phyloP scores from a whole-genome alignment of 805 yeast species.

The Saccharomycopsis sp. region DNA sequence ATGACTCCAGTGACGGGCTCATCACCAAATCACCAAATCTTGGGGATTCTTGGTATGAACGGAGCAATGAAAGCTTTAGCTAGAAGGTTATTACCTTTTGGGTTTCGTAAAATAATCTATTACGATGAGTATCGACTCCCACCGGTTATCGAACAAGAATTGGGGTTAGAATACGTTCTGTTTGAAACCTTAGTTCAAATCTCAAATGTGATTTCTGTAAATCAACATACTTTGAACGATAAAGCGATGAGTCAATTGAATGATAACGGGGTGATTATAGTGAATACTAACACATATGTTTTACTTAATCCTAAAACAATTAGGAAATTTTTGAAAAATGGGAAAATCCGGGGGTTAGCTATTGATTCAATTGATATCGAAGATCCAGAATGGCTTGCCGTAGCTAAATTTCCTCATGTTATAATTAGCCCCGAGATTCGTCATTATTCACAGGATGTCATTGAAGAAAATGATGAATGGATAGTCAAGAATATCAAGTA shows the following conservation, averaged over 20 bases:
- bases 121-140: conserved; percentile 7
- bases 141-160: neutral
- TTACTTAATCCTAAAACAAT: conserved; percentile 9
- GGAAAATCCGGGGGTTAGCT: conserved; percentile 7
- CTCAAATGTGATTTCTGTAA: conserved; percentile 8
- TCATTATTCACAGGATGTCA: conserved; percentile 6
- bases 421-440: conserved; percentile 10
- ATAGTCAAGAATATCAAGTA: conserved; percentile 9
- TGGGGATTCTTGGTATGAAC: conserved; percentile 17
- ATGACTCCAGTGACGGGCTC: conserved; percentile 4
- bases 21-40: conserved; percentile 11
- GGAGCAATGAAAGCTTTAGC: conserved; percentile 8
- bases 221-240: conserved; percentile 2
- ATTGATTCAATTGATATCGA: conserved; percentile 13
- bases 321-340: conserved; percentile 3
- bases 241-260: conserved; percentile 7
- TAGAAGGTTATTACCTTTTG: conserved; percentile 1
- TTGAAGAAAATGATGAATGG: conserved; percentile 11
- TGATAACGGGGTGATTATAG: conserved; percentile 10
- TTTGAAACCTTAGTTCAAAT: conserved; percentile 2
- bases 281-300: conserved; percentile 10
- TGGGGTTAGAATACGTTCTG: conserved; percentile 12
- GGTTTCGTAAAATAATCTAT: conserved; percentile 12
- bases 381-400: conserved; percentile 1
- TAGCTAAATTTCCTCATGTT: conserved; percentile 5